These are phyloP conservation scores for Lepidium campestre DNA, from an alignment of 441 rosid species.

Conservation along the genomic window DNA sequence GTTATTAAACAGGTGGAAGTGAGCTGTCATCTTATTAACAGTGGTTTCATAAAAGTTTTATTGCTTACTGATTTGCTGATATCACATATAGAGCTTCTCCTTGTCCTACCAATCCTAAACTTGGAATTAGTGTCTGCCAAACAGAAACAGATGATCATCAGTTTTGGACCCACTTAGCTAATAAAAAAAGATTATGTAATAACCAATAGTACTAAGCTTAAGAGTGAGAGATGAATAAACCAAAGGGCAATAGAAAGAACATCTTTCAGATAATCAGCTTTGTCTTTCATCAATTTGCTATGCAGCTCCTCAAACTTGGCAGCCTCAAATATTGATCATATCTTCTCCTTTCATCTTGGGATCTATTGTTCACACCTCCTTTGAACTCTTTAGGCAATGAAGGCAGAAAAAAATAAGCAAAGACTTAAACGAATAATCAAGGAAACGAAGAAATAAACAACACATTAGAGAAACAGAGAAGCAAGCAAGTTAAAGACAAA, in stretches of 20 bases:
- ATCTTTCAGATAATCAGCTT: too few relatives aligned
- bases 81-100: too few relatives aligned
- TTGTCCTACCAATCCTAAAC: too few relatives aligned
- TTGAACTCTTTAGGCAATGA: too few relatives aligned
- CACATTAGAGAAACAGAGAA: not conserved
- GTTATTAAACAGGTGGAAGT: too few relatives aligned
- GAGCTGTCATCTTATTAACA: too few relatives aligned
- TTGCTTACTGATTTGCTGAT: too few relatives aligned
- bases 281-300: constrained; percentile 57
- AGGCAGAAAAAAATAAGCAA: not conserved
- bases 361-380: too few relatives aligned
- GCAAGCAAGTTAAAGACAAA: not conserved
- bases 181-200: not conserved
- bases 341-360: too few relatives aligned
- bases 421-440: not conserved
- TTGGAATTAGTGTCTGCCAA: constrained; percentile 27
- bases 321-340: constrained; percentile 24
- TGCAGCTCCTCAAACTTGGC: constrained; percentile 58
- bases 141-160: constrained; percentile 26
- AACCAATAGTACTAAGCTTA: not conserved
- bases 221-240: too few relatives aligned
- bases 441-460: not conserved
- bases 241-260: too few relatives aligned
- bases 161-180: constrained; percentile 26
- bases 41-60: too few relatives aligned